These are phyloP conservation scores for Phytopythium helicoides DNA, from an alignment of 352 stramenopile genomes.

Conservation along the genomic window DNA sequence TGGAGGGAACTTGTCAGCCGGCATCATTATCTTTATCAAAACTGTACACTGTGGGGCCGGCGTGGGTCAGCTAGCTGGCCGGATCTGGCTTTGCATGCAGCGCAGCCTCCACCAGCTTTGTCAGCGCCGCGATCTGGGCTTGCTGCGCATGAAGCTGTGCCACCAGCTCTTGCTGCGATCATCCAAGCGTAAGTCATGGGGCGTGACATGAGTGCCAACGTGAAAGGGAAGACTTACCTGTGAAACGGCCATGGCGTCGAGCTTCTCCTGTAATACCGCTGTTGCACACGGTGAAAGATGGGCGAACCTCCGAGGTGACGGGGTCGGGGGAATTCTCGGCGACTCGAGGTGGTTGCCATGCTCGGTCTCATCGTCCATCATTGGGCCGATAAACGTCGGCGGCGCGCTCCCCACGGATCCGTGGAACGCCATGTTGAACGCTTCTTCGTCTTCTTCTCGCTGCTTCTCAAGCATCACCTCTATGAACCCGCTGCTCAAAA, in stretches of 20 bases:
- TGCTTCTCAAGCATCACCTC: slow-evolving; percentile 73
- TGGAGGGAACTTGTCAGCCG: too few species aligned
- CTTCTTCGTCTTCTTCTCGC: slow-evolving; percentile 35
- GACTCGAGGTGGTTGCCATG: slow-evolving; percentile 8
- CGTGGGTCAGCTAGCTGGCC: too few species aligned
- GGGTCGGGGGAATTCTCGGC: not conserved
- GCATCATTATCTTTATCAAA: too few species aligned
- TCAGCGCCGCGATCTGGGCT: slow-evolving; percentile 34
- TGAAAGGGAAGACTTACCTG: slow-evolving; percentile 22
- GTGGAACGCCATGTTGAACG: slow-evolving; percentile 28
- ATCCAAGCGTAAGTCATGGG: not conserved
- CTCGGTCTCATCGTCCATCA: slow-evolving; percentile 14
- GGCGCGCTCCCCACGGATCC: slow-evolving; percentile 10
- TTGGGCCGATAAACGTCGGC: slow-evolving; percentile 19
- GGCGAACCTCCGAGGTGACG: not conserved
- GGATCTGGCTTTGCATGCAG: slow-evolving; percentile 15
- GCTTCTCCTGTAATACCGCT: slow-evolving; percentile 31
- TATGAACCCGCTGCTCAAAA: slow-evolving; percentile 62
- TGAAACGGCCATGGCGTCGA: slow-evolving; percentile 23
- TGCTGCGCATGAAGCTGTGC: slow-evolving; percentile 33
- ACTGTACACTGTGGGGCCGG: not conserved
- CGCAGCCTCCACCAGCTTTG: slow-evolving; percentile 24
- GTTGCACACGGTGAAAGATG: slow-evolving; percentile 19
- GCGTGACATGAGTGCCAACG: too few species aligned
- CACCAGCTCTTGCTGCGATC: slow-evolving; percentile 30